Base-by-base conservation (phyloP, 331 rosid genomes). In the Prunus yedoensis region DNA sequence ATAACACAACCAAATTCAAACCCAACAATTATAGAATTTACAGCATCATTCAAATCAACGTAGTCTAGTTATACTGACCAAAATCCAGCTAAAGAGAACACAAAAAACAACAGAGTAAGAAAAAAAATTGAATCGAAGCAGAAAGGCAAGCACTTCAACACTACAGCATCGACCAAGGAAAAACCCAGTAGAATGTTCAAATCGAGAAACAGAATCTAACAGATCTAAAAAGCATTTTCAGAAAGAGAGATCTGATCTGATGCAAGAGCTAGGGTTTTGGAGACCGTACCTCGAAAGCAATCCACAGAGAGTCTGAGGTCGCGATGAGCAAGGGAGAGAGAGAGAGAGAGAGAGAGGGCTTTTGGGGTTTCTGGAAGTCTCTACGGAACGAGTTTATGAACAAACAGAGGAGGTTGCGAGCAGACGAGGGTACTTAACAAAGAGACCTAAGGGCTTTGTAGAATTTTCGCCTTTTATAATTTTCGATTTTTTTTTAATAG, bases 301-400 rank as follows among this genome's bases (percentile, higher is more conserved):
- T 80, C 85, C 57, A 41, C 74, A 17, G 51, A 73, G 65, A 14
- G 23, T 0, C 61, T 5, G 14, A 63, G 28, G 61, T 18, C 18
- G 73, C 43, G 16, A 27, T 65, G 27, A 38, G 47, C 32, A 38
- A 38, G 43, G 2, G 38, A 0, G 1, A 32, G 41, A 35, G 41
- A 35, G 43, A 35, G 38, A 21, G 21, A 32, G 6, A 32, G 38
- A 5, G 72, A 61, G 10, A 35, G 45, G 64, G 61, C 45, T 45
- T 79, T 21, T 3, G 47, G 71, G 61, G 32, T 65, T 70, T 79
- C 83, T 77, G 73, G 87, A 84, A 79, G 27, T 2, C 81, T 82
- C 80, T 73, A 45, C 63, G 14, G 66, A 41, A 71, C 71, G 71
- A 61, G 46, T 75, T 12, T 13, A 61, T 69, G 57, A 52, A 50